Evolutionary conservation across 129 eudicot species (phyloP).

Genomic region (Artemisia annua): DNA sequence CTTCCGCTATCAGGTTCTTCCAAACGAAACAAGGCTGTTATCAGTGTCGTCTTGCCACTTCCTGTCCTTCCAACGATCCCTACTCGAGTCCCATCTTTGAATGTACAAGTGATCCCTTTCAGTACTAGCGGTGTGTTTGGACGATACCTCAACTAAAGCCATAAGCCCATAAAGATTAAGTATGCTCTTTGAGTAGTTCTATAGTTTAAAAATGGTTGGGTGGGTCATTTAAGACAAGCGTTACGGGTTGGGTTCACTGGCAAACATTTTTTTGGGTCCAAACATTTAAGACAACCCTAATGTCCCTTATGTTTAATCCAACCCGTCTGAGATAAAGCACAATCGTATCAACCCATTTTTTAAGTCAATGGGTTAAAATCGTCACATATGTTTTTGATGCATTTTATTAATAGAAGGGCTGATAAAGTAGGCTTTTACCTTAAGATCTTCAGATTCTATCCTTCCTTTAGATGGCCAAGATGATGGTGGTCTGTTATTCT

Average conservation of each 20-base stretch:
- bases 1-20: constrained; percentile 48
- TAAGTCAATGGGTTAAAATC: background rate
- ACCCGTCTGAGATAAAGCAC: too few relatives aligned
- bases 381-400: too few relatives aligned
- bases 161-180: constrained; percentile 4
- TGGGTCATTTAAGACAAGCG: too few relatives aligned
- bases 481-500: too few relatives aligned
- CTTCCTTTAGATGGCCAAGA: too few relatives aligned
- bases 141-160: constrained; percentile 67
- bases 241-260: too few relatives aligned
- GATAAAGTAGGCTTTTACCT: too few relatives aligned
- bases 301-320: background rate
- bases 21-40: constrained; percentile 74
- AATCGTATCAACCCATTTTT: too few relatives aligned
- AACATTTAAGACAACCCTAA: background rate
- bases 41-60: constrained; percentile 88
- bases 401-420: too few relatives aligned
- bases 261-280: background rate
- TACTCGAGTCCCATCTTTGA: constrained; percentile 74
- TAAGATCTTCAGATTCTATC: too few relatives aligned
- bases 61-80: constrained; percentile 96
- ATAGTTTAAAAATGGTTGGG: too few relatives aligned
- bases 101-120: constrained; percentile 80
- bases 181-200: background rate
- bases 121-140: constrained; percentile 80